Base-by-base conservation (phyloP, 257 asterid genomes). In the Capsicum rhomboideum region DNA sequence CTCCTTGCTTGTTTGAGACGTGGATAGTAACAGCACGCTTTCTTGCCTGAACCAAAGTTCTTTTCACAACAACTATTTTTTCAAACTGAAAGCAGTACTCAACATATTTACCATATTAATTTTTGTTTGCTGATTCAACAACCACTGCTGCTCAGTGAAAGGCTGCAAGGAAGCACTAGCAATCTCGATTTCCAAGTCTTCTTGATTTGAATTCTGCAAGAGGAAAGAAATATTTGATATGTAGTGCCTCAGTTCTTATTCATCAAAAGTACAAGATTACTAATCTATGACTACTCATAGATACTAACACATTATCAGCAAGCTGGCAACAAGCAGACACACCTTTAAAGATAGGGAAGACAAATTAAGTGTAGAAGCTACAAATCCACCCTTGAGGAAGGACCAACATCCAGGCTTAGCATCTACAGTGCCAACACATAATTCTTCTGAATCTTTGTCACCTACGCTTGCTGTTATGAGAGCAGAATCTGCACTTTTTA, bases 371-470 rank as follows among this genome's bases (percentile, higher is more conserved):
- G 92, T 85, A 66, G 91, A 79, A 6, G 90, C 26, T 1, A 87
- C 89, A 85, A 93, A 92, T 64, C 97, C 98, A 84, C 97, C 98
- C 91, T 94, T 93, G 78, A 93, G 94, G 85, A 94, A 94, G 0
- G 95, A 91, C 94, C 97, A 94, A 78, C 98, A 94, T 1, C 96
- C 93, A 17, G n/a, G 63, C 67, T 83, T 82, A 42, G 96, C 96
- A 79, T 91, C 85, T 54, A 93, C 97, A 44, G 90, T 92, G 52
- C 97, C 98, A 10, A 91, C 86, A 87, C 95, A 94, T 49, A 87
- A 77, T 29, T 85, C 23, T 20, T 37, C 54, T 6, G 88, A 55
- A 16, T 86, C 83, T 77, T 90, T 90, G 12, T 90, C 90, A 63
- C 82, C 87, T 11, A 92, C 87, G 75, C 89, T 90, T 8, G 92